These are phyloP conservation scores for Cordyceps cicadae DNA, from an alignment of 2,329 filamentous ascomycete species.

Conservation along the genomic window DNA sequence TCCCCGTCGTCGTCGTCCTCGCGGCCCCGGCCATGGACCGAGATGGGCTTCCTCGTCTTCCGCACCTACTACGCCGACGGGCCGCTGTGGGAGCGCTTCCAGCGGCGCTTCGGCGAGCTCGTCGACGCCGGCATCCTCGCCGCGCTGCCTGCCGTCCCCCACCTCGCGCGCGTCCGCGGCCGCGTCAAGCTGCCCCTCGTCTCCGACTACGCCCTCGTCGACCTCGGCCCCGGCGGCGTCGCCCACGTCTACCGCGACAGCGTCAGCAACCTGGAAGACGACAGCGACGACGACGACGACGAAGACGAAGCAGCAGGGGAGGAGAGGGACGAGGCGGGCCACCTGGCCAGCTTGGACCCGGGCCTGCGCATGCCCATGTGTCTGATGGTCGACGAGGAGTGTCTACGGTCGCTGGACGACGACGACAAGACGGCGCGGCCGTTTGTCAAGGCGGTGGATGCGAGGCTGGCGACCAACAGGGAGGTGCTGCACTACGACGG, in stretches of 20 bases:
- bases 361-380: conserved; percentile 4
- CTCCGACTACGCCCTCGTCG: not conserved
- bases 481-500: not conserved
- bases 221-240: not conserved
- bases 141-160: not conserved
- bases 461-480: not conserved
- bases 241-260: conserved; percentile 1
- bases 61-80: conserved; percentile 1
- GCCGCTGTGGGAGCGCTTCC: not conserved
- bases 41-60: conserved; percentile 3
- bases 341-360: not conserved
- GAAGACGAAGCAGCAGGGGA: not conserved
- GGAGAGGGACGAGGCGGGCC: not conserved
- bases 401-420: not conserved
- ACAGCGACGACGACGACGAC: not conserved
- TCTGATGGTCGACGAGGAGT: conserved; percentile 3
- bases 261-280: not conserved
- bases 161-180: not conserved
- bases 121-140: not conserved
- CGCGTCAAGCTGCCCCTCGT: not conserved
- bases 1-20: too few species aligned
- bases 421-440: not conserved
- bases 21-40: not conserved
- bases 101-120: not conserved
- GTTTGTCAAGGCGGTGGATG: conserved; percentile 3